Conservation (phyloP, 2,329 filamentous ascomycete species). For the Clonostachys sp. region DNA sequence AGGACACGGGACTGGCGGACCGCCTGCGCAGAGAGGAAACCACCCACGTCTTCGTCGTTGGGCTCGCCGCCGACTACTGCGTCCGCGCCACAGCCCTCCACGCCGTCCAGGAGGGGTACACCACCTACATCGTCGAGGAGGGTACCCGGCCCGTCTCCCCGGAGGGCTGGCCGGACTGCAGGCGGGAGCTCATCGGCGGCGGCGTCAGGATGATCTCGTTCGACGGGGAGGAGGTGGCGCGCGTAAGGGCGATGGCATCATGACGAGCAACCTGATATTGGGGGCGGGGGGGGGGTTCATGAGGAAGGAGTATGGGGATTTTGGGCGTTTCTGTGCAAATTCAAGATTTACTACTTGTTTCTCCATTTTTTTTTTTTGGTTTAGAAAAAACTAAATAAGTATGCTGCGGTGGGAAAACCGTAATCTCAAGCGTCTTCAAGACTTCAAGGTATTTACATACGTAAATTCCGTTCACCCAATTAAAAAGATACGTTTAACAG, state of each 20-base stretch:
- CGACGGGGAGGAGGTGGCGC: constrained; percentile 50
- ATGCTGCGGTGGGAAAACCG: too few species aligned
- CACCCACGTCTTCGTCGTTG: constrained; percentile 80
- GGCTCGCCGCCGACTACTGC: constrained; percentile 86
- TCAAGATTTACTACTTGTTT: too few species aligned
- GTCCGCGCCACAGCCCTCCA: constrained; percentile 79
- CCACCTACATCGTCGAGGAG: constrained; percentile 72
- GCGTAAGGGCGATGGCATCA: constrained; percentile 23
- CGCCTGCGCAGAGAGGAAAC: constrained; percentile 45
- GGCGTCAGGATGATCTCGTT: constrained; percentile 61
- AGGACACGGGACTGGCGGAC: constrained; percentile 58
- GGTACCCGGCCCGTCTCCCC: constrained; percentile 70
- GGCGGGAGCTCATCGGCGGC: constrained; percentile 44
- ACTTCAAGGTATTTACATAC: too few species aligned
- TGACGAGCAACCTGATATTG: too few species aligned
- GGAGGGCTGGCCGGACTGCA: constrained; percentile 49
- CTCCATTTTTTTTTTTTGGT: too few species aligned
- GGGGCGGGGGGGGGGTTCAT: too few species aligned
- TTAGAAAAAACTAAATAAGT: too few species aligned
- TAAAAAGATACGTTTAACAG: too few species aligned
- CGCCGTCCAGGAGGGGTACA: constrained; percentile 70
- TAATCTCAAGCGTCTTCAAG: too few species aligned
- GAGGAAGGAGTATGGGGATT: too few species aligned
- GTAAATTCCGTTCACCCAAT: too few species aligned
- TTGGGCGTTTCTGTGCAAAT: too few species aligned